Conservation (phyloP, 805 yeast genomes). For the Ogataea wickerhamii region DNA sequence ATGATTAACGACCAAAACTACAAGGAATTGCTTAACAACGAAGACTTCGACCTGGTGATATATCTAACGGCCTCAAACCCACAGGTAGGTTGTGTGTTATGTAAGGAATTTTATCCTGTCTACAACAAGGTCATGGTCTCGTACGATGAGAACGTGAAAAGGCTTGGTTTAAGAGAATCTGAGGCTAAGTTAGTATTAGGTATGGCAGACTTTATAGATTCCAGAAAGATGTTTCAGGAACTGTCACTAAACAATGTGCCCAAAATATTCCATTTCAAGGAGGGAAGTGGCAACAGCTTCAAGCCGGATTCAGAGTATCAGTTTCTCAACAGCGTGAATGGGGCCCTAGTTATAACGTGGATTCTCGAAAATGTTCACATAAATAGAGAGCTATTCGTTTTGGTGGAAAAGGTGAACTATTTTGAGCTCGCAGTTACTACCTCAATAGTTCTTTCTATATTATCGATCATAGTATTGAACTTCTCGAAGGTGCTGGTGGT, state of each 20-base stretch:
- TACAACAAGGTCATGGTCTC: slow-evolving; percentile 59
- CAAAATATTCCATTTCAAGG: slow-evolving; percentile 44
- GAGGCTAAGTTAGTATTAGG: slow-evolving; percentile 64
- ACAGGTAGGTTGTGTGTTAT: slow-evolving; percentile 71
- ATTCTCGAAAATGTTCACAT: slow-evolving; percentile 23
- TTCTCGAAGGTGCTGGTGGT: slow-evolving; percentile 37
- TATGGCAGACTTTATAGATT: slow-evolving; percentile 63
- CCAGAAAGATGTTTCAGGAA: slow-evolving; percentile 48
- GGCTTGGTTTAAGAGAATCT: slow-evolving; percentile 50
- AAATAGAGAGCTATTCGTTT: slow-evolving; percentile 26
- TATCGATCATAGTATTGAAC: slow-evolving; percentile 27
- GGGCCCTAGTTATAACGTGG: slow-evolving; percentile 33
- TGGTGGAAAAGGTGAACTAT: slow-evolving; percentile 44
- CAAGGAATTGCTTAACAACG: slow-evolving; percentile 52
- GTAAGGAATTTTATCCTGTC: slow-evolving; percentile 67
- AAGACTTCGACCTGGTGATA: slow-evolving; percentile 61
- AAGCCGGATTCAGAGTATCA: slow-evolving; percentile 38
- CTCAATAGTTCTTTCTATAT: slow-evolving; percentile 33
- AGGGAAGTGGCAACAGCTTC: slow-evolving; percentile 23
- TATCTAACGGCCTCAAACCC: slow-evolving; percentile 72
- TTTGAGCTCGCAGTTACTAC: slow-evolving; percentile 32
- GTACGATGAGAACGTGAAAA: slow-evolving; percentile 44
- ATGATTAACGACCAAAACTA: slow-evolving; percentile 57
- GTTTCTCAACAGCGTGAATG: slow-evolving; percentile 43
- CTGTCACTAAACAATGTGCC: slow-evolving; percentile 73